Percentiles rank a stretch among this genome's conserved stretches.
phyloP scores from a whole-genome alignment of 208 protist genomes.

The Trypanosoma conorhini region DNA sequence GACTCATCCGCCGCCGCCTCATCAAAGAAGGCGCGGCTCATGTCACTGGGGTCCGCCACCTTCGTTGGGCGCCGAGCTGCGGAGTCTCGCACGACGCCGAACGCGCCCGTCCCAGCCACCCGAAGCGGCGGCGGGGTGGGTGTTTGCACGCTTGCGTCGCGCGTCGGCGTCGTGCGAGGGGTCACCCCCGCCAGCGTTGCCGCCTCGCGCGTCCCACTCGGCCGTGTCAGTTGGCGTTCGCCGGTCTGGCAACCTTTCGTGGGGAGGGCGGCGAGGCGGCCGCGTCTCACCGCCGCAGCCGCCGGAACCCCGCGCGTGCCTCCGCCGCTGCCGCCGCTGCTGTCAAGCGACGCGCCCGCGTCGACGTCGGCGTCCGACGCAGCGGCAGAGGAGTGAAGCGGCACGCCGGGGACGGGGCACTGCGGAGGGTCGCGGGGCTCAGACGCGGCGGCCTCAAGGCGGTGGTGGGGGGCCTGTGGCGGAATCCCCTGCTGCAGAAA shows the following conservation, averaged over 20 bases:
- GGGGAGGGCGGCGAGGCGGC: background rate
- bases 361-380: background rate
- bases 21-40: background rate
- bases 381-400: background rate
- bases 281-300: background rate
- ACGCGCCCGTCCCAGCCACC: background rate
- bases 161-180: background rate
- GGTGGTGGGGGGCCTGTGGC: background rate
- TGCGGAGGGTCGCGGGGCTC: background rate
- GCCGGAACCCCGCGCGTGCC: background rate
- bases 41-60: background rate
- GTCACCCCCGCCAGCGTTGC: background rate
- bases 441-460: background rate
- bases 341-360: background rate
- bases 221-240: background rate
- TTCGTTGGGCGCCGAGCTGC: background rate
- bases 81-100: background rate
- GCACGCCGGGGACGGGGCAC: background rate
- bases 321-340: background rate
- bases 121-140: background rate
- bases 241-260: background rate
- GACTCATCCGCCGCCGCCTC: background rate
- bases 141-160: slow-evolving; percentile 15
- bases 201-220: background rate
- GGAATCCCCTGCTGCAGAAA: slow-evolving; percentile 14